These are phyloP conservation scores for Penicillium taxi DNA, from an alignment of 495 filamentous ascomycete genomes.

Conservation along the genomic window DNA sequence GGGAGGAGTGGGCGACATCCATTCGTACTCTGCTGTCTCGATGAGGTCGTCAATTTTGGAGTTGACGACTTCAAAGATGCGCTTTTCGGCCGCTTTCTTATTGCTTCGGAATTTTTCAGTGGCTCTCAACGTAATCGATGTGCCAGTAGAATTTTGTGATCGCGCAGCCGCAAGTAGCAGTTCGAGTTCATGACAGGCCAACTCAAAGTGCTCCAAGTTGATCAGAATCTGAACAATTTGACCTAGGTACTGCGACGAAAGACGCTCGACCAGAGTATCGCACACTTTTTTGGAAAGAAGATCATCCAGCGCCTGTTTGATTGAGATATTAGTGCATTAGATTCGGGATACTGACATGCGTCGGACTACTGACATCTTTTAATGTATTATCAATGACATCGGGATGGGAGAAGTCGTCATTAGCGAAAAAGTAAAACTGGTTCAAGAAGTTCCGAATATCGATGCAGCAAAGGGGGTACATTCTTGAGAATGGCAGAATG, in stretches of 20 bases:
- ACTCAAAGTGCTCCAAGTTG: constrained; percentile 95
- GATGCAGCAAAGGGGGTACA: constrained; percentile 97
- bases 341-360: too few species aligned
- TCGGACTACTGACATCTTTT: constrained; percentile 48
- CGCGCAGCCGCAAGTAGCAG: constrained; percentile 71
- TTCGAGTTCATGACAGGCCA: constrained; percentile 81
- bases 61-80: constrained; percentile 97
- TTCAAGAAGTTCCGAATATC: constrained; percentile 95
- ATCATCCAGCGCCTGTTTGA: constrained; percentile 66
- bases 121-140: constrained; percentile 65
- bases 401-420: constrained; percentile 85
- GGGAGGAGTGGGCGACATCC: constrained; percentile 60
- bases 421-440: constrained; percentile 91
- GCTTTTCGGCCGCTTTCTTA: constrained; percentile 93
- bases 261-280: constrained; percentile 75
- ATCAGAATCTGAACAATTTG: constrained; percentile 98
- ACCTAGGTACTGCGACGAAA: constrained; percentile 86
- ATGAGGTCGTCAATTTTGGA: constrained; percentile 98
- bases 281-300: constrained; percentile 87
- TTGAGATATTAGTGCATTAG: too few species aligned
- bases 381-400: constrained; percentile 83
- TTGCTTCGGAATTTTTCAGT: constrained; percentile 80
- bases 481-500: constrained; percentile 92
- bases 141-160: constrained; percentile 62
- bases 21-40: constrained; percentile 94